phyloP scores from a whole-genome alignment of 108 stramenopile species.

The Skeletonema potamos region DNA sequence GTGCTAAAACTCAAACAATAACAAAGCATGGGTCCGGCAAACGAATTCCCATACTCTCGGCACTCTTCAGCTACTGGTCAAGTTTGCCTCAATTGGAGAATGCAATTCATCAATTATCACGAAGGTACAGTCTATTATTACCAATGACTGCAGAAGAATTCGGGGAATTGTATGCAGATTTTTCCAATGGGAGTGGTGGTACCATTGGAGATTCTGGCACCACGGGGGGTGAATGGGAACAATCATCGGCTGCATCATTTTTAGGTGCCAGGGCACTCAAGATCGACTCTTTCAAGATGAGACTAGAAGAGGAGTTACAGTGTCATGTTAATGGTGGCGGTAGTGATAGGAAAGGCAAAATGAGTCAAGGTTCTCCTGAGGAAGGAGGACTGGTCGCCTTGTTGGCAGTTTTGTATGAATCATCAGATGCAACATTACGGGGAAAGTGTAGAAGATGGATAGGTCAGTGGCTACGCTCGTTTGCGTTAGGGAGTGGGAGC shows the following conservation, averaged over 20 bases:
- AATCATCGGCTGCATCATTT: constrained; percentile 9
- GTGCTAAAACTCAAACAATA: background rate
- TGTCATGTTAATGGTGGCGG: constrained; percentile 10
- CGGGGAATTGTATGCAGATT: constrained; percentile 10
- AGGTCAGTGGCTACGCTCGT: constrained; percentile 22
- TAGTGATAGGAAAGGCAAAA: background rate
- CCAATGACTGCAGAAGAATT: constrained; percentile 23
- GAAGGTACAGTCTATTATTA: constrained; percentile 11
- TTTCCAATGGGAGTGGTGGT: background rate
- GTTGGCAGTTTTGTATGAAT: constrained; percentile 14
- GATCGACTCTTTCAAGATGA: constrained; percentile 14
- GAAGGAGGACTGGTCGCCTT: constrained; percentile 24
- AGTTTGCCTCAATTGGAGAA: constrained; percentile 28
- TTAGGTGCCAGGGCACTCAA: constrained; percentile 16
- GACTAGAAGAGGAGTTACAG: constrained; percentile 29
- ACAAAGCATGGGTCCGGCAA: background rate
- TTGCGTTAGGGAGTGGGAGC: constrained; percentile 24
- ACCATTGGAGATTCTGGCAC: background rate
- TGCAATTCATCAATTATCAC: constrained; percentile 21
- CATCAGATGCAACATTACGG: constrained; percentile 26
- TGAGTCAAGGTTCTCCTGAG: constrained; percentile 6
- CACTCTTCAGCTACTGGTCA: constrained; percentile 32
- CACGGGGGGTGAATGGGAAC: constrained; percentile 8
- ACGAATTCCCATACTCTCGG: constrained; percentile 18
- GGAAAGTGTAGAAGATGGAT: constrained; percentile 38